These are phyloP conservation scores for Quercus tomentella DNA, from an alignment of 331 rosid genomes.

Conservation along the genomic window DNA sequence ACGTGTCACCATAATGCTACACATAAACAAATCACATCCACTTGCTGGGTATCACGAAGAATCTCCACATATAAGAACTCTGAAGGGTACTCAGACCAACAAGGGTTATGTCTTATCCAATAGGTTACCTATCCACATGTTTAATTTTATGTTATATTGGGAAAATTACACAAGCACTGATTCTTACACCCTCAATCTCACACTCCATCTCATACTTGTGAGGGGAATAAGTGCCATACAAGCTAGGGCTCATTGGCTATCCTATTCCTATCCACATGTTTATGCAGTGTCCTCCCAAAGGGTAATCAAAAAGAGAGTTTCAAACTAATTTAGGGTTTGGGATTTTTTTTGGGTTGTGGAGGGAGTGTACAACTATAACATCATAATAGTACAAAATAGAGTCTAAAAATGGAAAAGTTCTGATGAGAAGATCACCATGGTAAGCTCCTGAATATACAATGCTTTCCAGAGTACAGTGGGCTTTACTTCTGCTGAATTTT, in stretches of 20 bases:
- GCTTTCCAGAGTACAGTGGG: slow-evolving; percentile 77
- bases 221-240: background rate
- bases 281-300: background rate
- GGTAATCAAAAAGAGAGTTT: background rate
- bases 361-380: slow-evolving; percentile 12
- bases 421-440: slow-evolving; percentile 45
- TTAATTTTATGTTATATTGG: background rate
- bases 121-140: background rate
- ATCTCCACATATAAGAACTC: background rate
- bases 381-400: background rate
- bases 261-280: background rate
- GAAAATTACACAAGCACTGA: background rate
- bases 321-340: background rate
- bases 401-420: background rate
- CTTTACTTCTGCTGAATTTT: slow-evolving; percentile 35
- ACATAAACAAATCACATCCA: slow-evolving; percentile 2
- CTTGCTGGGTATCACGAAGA: background rate
- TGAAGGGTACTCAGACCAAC: background rate
- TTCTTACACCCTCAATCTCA: background rate
- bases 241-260: background rate
- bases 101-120: background rate
- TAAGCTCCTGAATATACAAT: slow-evolving; percentile 66
- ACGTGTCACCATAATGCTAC: slow-evolving; percentile 4
- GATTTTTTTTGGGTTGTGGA: background rate
- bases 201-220: background rate